Conservation (phyloP, 768 basidiomycete genomes). For the Mycena filopes region DNA sequence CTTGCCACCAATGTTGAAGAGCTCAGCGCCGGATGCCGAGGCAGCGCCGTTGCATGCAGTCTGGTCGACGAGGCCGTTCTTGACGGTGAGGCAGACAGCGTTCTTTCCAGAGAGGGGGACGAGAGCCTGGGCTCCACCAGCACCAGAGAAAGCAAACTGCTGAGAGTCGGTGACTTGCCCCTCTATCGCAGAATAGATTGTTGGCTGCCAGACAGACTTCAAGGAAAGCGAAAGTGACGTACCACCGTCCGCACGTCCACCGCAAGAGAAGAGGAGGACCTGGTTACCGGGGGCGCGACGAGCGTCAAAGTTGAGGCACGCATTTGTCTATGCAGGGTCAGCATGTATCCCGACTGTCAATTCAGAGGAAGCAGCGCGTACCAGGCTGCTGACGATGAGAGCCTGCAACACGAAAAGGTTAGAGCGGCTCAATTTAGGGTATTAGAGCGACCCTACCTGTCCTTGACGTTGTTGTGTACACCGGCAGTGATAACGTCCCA, state of each 20-base stretch:
- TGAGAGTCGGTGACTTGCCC: slow-evolving; percentile 35
- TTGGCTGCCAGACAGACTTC: neutral
- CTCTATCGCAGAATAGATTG: neutral
- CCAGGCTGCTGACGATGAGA: slow-evolving; percentile 37
- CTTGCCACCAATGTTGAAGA: slow-evolving; percentile 35
- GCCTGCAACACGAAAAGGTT: slow-evolving; percentile 19
- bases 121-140: slow-evolving; percentile 32
- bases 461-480: slow-evolving; percentile 33
- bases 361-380: neutral
- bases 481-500: slow-evolving; percentile 39
- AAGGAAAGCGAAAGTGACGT: slow-evolving; percentile 7
- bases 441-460: too few relatives aligned
- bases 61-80: slow-evolving; percentile 32
- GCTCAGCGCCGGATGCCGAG: slow-evolving; percentile 32
- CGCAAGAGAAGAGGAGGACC: slow-evolving; percentile 39
- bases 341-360: neutral
- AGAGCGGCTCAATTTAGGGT: too few relatives aligned
- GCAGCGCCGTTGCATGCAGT: slow-evolving; percentile 29
- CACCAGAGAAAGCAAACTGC: slow-evolving; percentile 36
- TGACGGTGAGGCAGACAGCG: slow-evolving; percentile 31
- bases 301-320: slow-evolving; percentile 37
- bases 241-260: slow-evolving; percentile 40
- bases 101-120: slow-evolving; percentile 33
- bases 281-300: slow-evolving; percentile 36
- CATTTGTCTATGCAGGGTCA: slow-evolving; percentile 31